Evolutionary conservation across 163 green algal genomes (phyloP).

Genomic region (Prototheca cutis): DNA sequence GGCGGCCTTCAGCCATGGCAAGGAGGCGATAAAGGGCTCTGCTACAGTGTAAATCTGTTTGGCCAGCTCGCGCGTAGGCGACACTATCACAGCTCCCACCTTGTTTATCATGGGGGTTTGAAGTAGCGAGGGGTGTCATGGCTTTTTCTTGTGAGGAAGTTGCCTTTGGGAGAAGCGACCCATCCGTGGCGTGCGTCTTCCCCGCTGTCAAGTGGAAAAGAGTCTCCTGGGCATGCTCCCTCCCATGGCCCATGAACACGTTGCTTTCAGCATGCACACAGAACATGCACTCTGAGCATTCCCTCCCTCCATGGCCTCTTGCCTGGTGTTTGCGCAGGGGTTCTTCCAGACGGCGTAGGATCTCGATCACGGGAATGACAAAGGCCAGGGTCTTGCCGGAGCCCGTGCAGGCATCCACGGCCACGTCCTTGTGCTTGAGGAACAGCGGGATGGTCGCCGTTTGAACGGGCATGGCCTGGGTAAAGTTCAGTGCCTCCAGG

Average conservation of each 20-base stretch:
- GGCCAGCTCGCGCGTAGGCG: slow-evolving; percentile 88
- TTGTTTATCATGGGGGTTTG: no score
- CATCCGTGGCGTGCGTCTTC: no score
- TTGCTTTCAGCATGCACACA: no score
- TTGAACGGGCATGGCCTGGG: slow-evolving; percentile 74
- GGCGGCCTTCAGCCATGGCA: slow-evolving; percentile 38
- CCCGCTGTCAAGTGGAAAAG: no score
- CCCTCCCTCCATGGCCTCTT: no score
- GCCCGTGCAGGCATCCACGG: slow-evolving; percentile 89
- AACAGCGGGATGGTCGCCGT: slow-evolving; percentile 86
- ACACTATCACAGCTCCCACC: slow-evolving; percentile 84
- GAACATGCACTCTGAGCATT: not conserved
- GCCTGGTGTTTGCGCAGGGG: slow-evolving; percentile 70
- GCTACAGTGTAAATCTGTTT: slow-evolving; percentile 77
- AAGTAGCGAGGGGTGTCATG: no score
- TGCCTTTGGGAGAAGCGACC: no score
- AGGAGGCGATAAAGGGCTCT: slow-evolving; percentile 52
- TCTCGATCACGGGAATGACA: slow-evolving; percentile 84
- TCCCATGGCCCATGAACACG: no score
- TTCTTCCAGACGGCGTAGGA: slow-evolving; percentile 52
- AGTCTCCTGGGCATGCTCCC: no score
- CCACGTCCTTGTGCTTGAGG: slow-evolving; percentile 87
- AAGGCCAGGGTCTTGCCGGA: slow-evolving; percentile 97
- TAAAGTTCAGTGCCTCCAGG: slow-evolving; percentile 51
- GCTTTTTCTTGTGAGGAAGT: no score